Evolutionary conservation across 441 rosid species (phyloP), one percentile per base, ranked within the genome.

Genomic region (Jatropha podagrica): DNA sequence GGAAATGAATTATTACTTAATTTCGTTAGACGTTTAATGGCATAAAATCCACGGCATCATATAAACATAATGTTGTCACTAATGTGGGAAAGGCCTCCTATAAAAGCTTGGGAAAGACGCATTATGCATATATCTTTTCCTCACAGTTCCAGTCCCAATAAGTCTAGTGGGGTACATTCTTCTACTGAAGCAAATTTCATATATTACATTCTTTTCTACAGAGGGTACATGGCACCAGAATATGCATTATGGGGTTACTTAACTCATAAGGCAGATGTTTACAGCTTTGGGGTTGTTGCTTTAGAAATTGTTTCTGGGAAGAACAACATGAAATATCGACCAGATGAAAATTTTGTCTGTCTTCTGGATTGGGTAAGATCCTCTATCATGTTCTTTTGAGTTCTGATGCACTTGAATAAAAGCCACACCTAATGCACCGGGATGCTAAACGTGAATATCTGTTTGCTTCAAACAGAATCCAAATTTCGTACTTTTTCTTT

Each of bases 181-280:
- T 32, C 32, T 32, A 32, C 2, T 49, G 41, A 68, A 14, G 55
- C 7, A 18, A 23, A 6, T 51, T 9, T 27, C 27, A 72, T 17
- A 14, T 11, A 12, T 48, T 65, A 4, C 72, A 7, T 42, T 13
- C 65, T 32, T 26, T 27, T 26, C 3, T 66, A 59, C 74, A 83
- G 89, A 74, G 92, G 92, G 20, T 89, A 87, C 77, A 87, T 89
- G 87, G 89, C 89, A 52, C 91, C 87, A 1, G 91, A 89, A 73
- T 86, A 89, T 76, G 91, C 91, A 62, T 77, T 86, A 76, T 81
- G 91, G 82, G 92, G 92, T 52, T 80, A 87, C 78, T 82, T 89
- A 73, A 86, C 89, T 2, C 81, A 83, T 23, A 89, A 89, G 42
- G 88, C 88, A 2, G 91, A 89, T 74, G 92, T 86, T 2, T 87